These are phyloP conservation scores for Quercus ilex DNA, from an alignment of 306 rosid species.

Conservation along the genomic window DNA sequence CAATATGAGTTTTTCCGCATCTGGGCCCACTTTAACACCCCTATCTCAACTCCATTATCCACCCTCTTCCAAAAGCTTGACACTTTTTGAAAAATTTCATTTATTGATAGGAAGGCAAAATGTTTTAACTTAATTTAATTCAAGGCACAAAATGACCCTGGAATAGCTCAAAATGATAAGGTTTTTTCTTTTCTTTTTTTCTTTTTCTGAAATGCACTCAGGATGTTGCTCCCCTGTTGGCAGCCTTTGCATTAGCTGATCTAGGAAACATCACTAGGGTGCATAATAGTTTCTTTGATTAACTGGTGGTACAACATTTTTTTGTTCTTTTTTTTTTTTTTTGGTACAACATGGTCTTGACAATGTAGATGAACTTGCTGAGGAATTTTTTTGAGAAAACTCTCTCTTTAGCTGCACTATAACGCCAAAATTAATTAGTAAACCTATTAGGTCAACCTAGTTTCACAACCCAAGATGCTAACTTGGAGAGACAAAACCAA, in stretches of 20 bases:
- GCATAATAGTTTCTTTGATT: not conserved
- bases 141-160: not conserved
- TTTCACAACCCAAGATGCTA: not conserved
- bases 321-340: too few species aligned
- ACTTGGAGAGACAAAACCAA: not conserved
- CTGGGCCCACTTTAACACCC: too few species aligned
- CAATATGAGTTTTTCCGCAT: too few species aligned
- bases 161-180: not conserved
- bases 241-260: not conserved
- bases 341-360: not conserved
- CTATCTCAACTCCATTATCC: too few species aligned
- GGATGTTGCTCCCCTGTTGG: not conserved
- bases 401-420: not conserved
- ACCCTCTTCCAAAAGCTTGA: too few species aligned
- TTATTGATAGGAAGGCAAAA: not conserved
- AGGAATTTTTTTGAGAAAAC: not conserved
- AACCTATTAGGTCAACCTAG: not conserved
- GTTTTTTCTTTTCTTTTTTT: not conserved
- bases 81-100: too few species aligned
- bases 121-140: not conserved
- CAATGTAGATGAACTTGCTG: not conserved
- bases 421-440: not conserved
- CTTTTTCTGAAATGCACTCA: not conserved
- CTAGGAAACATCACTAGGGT: not conserved
- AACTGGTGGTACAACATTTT: not conserved